Evolutionary conservation across 1,284 basidiomycete species (phyloP).

Genomic region (Tilletiaria anomala): DNA sequence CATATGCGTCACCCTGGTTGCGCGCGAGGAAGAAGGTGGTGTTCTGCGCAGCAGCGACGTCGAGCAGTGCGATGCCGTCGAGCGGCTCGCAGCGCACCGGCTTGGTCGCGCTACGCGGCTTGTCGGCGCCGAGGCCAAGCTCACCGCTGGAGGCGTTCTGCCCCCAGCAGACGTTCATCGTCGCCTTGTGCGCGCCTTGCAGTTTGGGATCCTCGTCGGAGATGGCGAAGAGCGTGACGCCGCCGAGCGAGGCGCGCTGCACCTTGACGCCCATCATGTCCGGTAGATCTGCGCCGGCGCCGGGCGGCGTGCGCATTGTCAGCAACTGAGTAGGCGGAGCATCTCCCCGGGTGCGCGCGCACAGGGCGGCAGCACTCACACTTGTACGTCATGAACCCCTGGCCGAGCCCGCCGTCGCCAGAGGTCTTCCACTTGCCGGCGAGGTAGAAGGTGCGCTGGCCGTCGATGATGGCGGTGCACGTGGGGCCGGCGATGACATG

Average conservation of each 20-base stretch:
- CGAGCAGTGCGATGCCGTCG: constrained; percentile 58
- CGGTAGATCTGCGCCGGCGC: constrained; percentile 15
- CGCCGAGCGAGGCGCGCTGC: constrained; percentile 52
- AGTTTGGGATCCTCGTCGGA: constrained; percentile 47
- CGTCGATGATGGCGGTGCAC: constrained; percentile 68
- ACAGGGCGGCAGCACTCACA: constrained; percentile 4
- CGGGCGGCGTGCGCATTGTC: too few relatives aligned
- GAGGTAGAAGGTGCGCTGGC: constrained; percentile 60
- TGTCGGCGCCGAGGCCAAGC: constrained; percentile 62
- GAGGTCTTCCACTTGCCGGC: constrained; percentile 66
- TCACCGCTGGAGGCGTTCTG: constrained; percentile 61
- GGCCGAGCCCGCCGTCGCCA: constrained; percentile 56
- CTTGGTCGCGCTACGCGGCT: constrained; percentile 73
- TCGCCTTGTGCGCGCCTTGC: constrained; percentile 46
- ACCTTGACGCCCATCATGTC: constrained; percentile 32
- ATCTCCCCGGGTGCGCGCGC: too few relatives aligned
- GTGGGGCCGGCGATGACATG: constrained; percentile 65
- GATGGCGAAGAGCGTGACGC: constrained; percentile 74
- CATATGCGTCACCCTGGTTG: constrained; percentile 46
- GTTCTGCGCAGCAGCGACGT: constrained; percentile 68
- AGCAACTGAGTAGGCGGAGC: too few relatives aligned
- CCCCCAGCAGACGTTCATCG: constrained; percentile 72
- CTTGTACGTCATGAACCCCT: constrained; percentile 19
- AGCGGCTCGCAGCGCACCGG: constrained; percentile 60
- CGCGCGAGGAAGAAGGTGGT: constrained; percentile 58